A percentile compares a stretch with the other conserved stretches of the same genome.
These are phyloP conservation scores for Alternaria ventricosa DNA, from an alignment of 2,329 filamentous ascomycete genomes.

Conservation along the genomic window DNA sequence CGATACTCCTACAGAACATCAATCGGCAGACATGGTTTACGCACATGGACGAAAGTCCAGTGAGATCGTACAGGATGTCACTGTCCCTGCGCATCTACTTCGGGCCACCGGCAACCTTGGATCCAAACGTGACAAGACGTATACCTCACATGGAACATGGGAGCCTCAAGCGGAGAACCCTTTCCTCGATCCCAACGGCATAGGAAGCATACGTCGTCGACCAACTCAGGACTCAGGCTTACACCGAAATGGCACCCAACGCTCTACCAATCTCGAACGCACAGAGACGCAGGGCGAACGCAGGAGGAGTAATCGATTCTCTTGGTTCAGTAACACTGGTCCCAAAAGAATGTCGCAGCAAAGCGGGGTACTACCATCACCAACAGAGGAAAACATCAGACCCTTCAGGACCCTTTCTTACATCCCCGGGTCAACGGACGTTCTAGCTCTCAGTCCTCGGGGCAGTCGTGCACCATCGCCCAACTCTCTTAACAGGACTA, in stretches of 20 bases:
- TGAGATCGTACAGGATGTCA: constrained; percentile 20
- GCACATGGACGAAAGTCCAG: constrained; percentile 5
- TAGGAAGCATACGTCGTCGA: constrained; percentile 12
- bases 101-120: constrained; percentile 22
- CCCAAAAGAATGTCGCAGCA: constrained; percentile 1
- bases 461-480: constrained; percentile 9
- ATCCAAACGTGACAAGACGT: constrained; percentile 21
- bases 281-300: constrained; percentile 3
- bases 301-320: constrained; percentile 7
- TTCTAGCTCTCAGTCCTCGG: constrained; percentile 6
- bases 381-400: background rate
- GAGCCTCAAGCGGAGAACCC: constrained; percentile 19
- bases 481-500: background rate
- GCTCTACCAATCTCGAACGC: constrained; percentile 10
- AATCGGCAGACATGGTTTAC: background rate
- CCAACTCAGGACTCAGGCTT: constrained; percentile 5
- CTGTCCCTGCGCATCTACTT: constrained; percentile 30
- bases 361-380: background rate
- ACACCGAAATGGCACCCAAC: constrained; percentile 4
- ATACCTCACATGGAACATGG: constrained; percentile 18
- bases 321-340: background rate
- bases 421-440: background rate
- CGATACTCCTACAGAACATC: background rate
- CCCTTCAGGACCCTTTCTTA: constrained; percentile 6
- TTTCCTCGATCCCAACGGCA: constrained; percentile 12